Conservation (phyloP, 768 basidiomycete genomes). For the Tylopilus sp. region DNA sequence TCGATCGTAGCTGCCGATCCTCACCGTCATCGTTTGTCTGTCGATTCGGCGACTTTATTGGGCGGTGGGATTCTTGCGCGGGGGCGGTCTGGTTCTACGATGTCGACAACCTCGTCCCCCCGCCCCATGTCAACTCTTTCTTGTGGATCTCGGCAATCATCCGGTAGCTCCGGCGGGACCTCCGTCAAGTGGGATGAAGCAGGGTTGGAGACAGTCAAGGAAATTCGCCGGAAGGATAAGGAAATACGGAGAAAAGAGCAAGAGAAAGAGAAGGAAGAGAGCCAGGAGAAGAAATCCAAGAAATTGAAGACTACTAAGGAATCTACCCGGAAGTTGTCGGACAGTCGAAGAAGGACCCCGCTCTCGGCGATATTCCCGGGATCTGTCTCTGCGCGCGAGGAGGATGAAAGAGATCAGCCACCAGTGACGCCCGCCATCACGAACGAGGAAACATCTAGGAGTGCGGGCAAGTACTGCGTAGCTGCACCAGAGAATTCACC, state of each 20-base stretch:
- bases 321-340: conserved; percentile 43
- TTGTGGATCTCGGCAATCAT: conserved; percentile 36
- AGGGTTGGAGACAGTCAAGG: conserved; percentile 45
- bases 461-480: conserved; percentile 38
- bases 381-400: conserved; percentile 15
- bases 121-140: conserved; percentile 45
- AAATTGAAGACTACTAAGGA: conserved; percentile 28
- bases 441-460: conserved; percentile 51
- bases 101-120: conserved; percentile 43
- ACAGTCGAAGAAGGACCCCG: conserved; percentile 52
- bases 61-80: conserved; percentile 31
- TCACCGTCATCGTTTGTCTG: conserved; percentile 21
- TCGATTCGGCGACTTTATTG: conserved; percentile 31
- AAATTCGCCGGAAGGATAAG: conserved; percentile 40
- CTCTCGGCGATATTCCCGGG: conserved; percentile 62
- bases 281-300: conserved; percentile 29
- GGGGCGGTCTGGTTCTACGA: conserved; percentile 37
- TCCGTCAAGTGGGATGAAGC: conserved; percentile 53
- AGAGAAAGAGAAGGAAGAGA: conserved; percentile 29
- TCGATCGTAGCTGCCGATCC: conserved; percentile 24
- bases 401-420: conserved; percentile 5
- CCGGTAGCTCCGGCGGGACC: conserved; percentile 38
- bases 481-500: not conserved
- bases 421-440: conserved; percentile 31
- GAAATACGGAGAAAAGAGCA: conserved; percentile 35